phyloP scores from a whole-genome alignment of 805 yeast species.

The Pichia scutulata region DNA sequence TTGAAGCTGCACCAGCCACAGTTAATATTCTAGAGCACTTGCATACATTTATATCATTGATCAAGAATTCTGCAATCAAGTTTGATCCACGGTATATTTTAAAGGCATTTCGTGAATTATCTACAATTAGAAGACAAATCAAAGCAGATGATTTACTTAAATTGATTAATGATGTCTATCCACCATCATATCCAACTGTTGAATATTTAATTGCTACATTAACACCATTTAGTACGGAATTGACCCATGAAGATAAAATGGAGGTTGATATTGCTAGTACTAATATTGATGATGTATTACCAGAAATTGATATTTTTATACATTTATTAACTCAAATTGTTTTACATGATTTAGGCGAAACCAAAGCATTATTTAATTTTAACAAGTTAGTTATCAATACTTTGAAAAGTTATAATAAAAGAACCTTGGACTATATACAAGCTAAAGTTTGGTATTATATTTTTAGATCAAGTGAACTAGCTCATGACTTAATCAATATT shows the following conservation, averaged over 20 bases:
- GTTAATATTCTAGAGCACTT: slow-evolving; percentile 3
- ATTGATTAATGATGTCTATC: slow-evolving; percentile 50
- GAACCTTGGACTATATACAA: slow-evolving; percentile 77
- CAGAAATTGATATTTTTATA: slow-evolving; percentile 74
- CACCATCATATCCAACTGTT: slow-evolving; percentile 37
- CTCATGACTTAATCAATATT: slow-evolving; percentile 43
- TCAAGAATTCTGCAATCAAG: slow-evolving; percentile 34
- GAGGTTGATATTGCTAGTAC: slow-evolving; percentile 26
- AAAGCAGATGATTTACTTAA: slow-evolving; percentile 45
- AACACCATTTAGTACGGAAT: slow-evolving; percentile 16
- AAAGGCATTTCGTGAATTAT: slow-evolving; percentile 77
- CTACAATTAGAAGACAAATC: slow-evolving; percentile 61
- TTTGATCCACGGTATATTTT: slow-evolving; percentile 84
- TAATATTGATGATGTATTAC: slow-evolving; percentile 38
- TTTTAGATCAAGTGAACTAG: slow-evolving; percentile 66
- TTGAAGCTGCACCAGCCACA: slow-evolving; percentile 1
- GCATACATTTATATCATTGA: slow-evolving; percentile 10
- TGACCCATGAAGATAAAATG: slow-evolving; percentile 22
- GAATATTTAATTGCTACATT: slow-evolving; percentile 32
- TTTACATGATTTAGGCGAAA: slow-evolving; percentile 55
- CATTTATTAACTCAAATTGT: slow-evolving; percentile 74
- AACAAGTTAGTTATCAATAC: slow-evolving; percentile 44
- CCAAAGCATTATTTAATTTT: slow-evolving; percentile 43
- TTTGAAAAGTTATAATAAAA: slow-evolving; percentile 60
- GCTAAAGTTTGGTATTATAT: slow-evolving; percentile 94